Evolutionary conservation across 2,329 filamentous ascomycete genomes (phyloP), one percentile per base, ranked within the genome.

Genomic region (Aspergillus bombycis): DNA sequence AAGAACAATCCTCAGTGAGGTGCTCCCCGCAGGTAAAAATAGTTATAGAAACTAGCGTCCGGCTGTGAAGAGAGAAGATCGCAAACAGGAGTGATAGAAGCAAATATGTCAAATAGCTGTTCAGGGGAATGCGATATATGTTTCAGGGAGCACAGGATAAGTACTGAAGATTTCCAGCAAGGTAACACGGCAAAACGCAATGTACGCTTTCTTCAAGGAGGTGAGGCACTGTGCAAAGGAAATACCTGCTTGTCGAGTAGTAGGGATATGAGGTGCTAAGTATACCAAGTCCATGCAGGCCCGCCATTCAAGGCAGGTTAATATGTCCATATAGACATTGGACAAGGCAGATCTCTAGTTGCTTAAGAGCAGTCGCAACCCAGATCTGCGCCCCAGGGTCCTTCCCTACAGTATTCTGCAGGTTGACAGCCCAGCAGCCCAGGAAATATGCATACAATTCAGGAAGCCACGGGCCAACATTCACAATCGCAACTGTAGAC

Each of bases 161-260:
- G 26, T 19, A 3, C 28, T 8, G 12, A 19, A 28, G 14, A 19
- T 32, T 19, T 23, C n/a, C 10, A 52, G 19, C 16, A 5, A 28
- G 2, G 16, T 34, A 32, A n/a, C 19, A 52, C 19, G 6, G 28
- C 8, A 32, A 52, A 52, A 12, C 14, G 19, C 9, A 32, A 52
- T 52, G 48, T 52, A 52, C 19, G 28, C 30, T 19, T 3, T n/a
- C 19, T 23, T 8, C 21, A 34, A 6, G 23, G 55, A 7, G 14
- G 23, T 21, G 32, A 30, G 21, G 38, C 26, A 16, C 32, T 26
- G 21, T 10, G n/a, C 23, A 11, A 60, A 48, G 36, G 45, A 3
- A 28, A 55, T 26, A n/a, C 48, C 21, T 28, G 30, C 52, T 54
- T 41, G 54, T 23, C 41, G 28, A 58, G 58, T 30, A 58, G 62